A percentile compares a stretch with the other conserved stretches of the same genome.
These are phyloP conservation scores for Umbellularia californica DNA, from an alignment of 164 flowering plant species.

Conservation along the genomic window DNA sequence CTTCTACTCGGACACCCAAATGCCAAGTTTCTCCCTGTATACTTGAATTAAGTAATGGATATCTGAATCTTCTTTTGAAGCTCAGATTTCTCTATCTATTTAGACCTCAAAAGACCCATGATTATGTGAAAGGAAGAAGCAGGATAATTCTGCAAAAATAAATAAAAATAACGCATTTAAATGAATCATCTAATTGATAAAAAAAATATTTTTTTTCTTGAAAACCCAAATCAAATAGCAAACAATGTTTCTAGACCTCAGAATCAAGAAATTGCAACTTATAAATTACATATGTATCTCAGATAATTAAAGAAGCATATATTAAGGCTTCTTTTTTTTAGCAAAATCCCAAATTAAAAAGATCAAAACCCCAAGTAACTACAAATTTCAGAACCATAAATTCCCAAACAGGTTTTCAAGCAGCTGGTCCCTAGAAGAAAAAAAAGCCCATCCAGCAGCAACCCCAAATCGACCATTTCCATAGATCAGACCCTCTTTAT, in stretches of 20 bases:
- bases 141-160: background rate
- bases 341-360: no score
- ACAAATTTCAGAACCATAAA: background rate
- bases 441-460: background rate
- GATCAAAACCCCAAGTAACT: background rate
- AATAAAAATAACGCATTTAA: no score
- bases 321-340: background rate
- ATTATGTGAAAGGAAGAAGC: background rate
- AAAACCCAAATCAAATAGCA: background rate
- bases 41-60: background rate
- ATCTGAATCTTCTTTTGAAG: background rate
- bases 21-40: background rate
- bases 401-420: background rate
- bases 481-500: background rate
- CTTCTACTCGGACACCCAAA: background rate
- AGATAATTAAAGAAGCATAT: background rate
- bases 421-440: background rate
- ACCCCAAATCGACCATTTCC: background rate
- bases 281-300: background rate
- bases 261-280: background rate
- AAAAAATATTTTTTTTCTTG: background rate
- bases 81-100: background rate
- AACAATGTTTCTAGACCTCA: background rate
- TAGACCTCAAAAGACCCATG: background rate
- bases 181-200: no score